A percentile compares a stretch with the other conserved stretches of the same genome.
phyloP scores from a whole-genome alignment of 1,284 basidiomycete species.

The Cystobasidium pallidum region DNA sequence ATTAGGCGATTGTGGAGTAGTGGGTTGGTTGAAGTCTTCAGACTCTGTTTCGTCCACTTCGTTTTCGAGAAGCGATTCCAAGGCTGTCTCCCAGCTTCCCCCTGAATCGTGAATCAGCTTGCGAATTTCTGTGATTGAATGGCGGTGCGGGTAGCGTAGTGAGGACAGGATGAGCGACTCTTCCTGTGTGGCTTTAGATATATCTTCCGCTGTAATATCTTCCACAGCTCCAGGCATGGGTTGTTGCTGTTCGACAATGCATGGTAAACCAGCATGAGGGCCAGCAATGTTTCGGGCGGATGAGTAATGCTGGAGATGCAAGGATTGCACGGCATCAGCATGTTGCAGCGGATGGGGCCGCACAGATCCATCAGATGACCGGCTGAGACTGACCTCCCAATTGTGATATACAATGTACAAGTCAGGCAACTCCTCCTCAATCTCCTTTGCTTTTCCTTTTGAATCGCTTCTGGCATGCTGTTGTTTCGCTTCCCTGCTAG shows the following conservation, averaged over 20 bases:
- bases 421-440: slow-evolving; percentile 41
- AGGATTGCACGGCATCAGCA: background rate
- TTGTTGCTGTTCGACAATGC: slow-evolving; percentile 62
- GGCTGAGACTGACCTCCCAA: slow-evolving; percentile 47
- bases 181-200: slow-evolving; percentile 34
- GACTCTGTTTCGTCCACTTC: slow-evolving; percentile 44
- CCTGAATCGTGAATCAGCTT: slow-evolving; percentile 40
- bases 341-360: background rate
- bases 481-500: slow-evolving; percentile 16
- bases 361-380: background rate
- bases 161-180: slow-evolving; percentile 44
- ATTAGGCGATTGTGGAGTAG: slow-evolving; percentile 22
- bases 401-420: slow-evolving; percentile 52
- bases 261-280: slow-evolving; percentile 76
- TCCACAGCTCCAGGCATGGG: slow-evolving; percentile 24
- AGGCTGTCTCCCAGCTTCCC: slow-evolving; percentile 41
- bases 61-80: slow-evolving; percentile 40
- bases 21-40: slow-evolving; percentile 40
- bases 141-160: slow-evolving; percentile 39
- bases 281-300: slow-evolving; percentile 83
- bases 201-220: slow-evolving; percentile 15
- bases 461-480: slow-evolving; percentile 12
- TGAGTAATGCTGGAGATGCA: slow-evolving; percentile 85
- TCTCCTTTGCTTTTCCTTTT: slow-evolving; percentile 45
- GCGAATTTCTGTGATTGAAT: slow-evolving; percentile 38